These are phyloP conservation scores for Gynandropsis gynandra DNA, from an alignment of 345 rosid species.

Conservation along the genomic window DNA sequence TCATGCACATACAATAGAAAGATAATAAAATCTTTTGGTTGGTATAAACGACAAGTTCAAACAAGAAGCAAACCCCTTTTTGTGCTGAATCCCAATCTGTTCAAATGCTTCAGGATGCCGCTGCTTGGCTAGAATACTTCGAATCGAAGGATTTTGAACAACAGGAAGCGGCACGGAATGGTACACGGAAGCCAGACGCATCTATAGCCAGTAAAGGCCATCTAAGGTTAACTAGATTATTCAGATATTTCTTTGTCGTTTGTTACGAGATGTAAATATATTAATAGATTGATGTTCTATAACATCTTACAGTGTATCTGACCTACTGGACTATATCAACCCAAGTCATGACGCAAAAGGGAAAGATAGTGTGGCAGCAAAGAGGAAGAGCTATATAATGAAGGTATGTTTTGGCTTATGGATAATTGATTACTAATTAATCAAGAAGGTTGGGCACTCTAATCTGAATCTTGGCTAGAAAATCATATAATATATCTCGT, in stretches of 20 bases:
- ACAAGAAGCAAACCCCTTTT: neutral
- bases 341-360: conserved; percentile 77
- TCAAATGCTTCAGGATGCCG: conserved; percentile 76
- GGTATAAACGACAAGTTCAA: too few relatives aligned
- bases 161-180: conserved; percentile 97
- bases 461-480: too few relatives aligned
- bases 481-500: too few relatives aligned
- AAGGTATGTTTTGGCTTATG: conserved; percentile 41
- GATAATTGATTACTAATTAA: too few relatives aligned
- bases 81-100: neutral
- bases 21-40: too few relatives aligned
- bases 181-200: conserved; percentile 94
- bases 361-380: conserved; percentile 48
- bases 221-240: conserved; percentile 51
- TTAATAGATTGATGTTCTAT: conserved; percentile 21
- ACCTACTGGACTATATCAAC: conserved; percentile 90
- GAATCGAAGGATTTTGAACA: conserved; percentile 97
- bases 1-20: neutral
- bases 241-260: conserved; percentile 10
- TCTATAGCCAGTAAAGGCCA: conserved; percentile 99
- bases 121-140: conserved; percentile 99
- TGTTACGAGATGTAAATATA: conserved; percentile 16
- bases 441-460: too few relatives aligned
- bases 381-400: conserved; percentile 55
- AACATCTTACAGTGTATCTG: conserved; percentile 70